Evolutionary conservation across 2,329 filamentous ascomycete species (phyloP).

Genomic region (Colletotrichum echinochloae): DNA sequence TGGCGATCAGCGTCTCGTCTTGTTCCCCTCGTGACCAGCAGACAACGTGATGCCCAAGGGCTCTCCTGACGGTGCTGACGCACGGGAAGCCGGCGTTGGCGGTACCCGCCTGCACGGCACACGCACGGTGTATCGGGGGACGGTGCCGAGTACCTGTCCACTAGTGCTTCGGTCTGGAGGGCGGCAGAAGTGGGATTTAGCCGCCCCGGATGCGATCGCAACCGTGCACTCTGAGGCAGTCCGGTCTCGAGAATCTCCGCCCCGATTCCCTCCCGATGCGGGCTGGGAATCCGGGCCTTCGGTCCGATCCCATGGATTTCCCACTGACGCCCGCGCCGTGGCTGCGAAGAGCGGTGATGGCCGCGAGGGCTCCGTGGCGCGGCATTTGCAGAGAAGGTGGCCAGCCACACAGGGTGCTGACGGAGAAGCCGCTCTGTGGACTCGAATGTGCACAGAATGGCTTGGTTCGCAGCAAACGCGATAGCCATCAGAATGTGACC

Average conservation of each 20-base stretch:
- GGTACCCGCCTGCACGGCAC: background rate
- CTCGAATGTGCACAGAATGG: background rate
- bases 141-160: background rate
- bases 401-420: background rate
- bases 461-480: too few species aligned
- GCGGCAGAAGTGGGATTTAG: background rate
- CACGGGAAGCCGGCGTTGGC: background rate
- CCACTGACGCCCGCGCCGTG: constrained; percentile 4
- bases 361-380: constrained; percentile 11
- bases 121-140: background rate
- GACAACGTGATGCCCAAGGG: background rate
- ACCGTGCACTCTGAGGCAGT: constrained; percentile 11
- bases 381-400: constrained; percentile 3
- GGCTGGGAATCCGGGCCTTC: constrained; percentile 28
- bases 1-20: constrained; percentile 15
- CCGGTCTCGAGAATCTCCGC: constrained; percentile 3
- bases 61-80: background rate
- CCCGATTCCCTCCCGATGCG: constrained; percentile 13
- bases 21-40: constrained; percentile 18
- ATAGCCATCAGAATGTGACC: background rate
- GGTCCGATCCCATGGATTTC: constrained; percentile 23
- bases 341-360: constrained; percentile 10
- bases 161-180: background rate
- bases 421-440: background rate
- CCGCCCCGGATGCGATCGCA: background rate